Evolutionary conservation across 768 basidiomycete genomes (phyloP), one percentile per base, ranked within the genome.

Genomic region (Rhodocollybia butyracea): DNA sequence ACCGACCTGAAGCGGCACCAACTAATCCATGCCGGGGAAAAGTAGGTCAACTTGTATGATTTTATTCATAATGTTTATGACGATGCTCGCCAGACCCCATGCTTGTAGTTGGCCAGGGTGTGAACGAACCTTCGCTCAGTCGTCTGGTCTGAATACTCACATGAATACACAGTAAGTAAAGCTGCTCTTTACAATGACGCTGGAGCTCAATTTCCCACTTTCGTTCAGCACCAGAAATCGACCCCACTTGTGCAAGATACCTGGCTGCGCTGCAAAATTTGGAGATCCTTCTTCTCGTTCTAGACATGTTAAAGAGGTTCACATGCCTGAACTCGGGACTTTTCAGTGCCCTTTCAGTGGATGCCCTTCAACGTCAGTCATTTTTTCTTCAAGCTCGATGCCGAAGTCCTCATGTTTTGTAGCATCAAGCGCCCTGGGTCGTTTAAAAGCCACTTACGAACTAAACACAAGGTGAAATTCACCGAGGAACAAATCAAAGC

Each of bases 241-340:
- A 65, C 86, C 85, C 1, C 77, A 74, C 60, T 51, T 50, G 5
- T 90, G 88, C 60, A 72, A 70, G 8, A n/a, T n/a, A n/a, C n/a
- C n/a, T n/a, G 67, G 64, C 21, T 89, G 87, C 61, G 54, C 51
- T 10, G 72, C 77, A 29, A 66, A 71, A 13, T 89, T 89, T 59
- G 81, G 81, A 13, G 88, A 89, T 61, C 87, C 85, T 11, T 89
- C 88, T 0, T 88, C 88, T 42, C 73, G 83, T 59, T 71, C 80
- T 29, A 83, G 88, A 8, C 88, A 89, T 61, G 73, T 76, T 54
- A 81, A 78, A 62, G 86, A 88, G 66, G 78, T 73, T 2, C 87
- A 89, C 61, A 60, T 64, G 17, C 65, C 65, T 2, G 57, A 70
- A 24, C n/a, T n/a, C n/a, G 73, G 74, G 26, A 70, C 69, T 26